Evolutionary conservation across 208 protist species (phyloP).

Genomic region (Blechomonas ayalai): DNA sequence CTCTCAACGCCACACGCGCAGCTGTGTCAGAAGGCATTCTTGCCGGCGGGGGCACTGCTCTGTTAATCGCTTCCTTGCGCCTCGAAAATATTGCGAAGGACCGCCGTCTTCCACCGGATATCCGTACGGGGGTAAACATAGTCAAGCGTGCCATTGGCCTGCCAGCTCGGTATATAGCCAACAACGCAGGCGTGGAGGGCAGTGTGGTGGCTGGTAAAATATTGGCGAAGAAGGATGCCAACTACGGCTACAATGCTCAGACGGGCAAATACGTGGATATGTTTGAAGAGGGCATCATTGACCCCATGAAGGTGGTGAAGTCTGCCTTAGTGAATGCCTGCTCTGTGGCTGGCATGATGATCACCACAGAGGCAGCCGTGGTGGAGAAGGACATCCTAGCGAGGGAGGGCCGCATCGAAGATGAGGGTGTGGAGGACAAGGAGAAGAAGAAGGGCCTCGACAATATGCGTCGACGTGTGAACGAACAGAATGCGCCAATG

Average conservation of each 20-base stretch:
- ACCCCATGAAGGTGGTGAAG: constrained; percentile 99
- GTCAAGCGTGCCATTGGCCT: constrained; percentile 69
- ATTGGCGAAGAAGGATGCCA: constrained; percentile 66
- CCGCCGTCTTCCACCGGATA: constrained; percentile 44
- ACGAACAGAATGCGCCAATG: constrained; percentile 74
- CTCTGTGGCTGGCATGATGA: constrained; percentile 98
- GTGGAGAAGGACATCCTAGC: constrained; percentile 75
- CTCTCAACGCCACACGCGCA: constrained; percentile 98
- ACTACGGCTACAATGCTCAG: constrained; percentile 95
- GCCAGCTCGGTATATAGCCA: constrained; percentile 91
- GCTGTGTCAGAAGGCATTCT: constrained; percentile 99
- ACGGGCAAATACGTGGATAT: constrained; percentile 96
- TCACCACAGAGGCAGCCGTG: constrained; percentile 97
- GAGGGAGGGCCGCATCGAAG: constrained; percentile 48
- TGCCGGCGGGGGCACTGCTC: constrained; percentile 95
- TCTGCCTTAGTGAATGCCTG: constrained; percentile 97
- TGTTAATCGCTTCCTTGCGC: constrained; percentile 89
- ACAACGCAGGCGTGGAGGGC: constrained; percentile 97
- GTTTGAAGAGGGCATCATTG: constrained; percentile 98
- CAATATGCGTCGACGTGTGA: constrained; percentile 60
- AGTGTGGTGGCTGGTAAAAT: constrained; percentile 97
- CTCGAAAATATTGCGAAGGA: constrained; percentile 85
- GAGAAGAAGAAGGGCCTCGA: constrained; percentile 68
- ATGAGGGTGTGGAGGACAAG: constrained; percentile 76
- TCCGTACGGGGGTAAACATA: constrained; percentile 80